Evolutionary conservation across 2,329 filamentous ascomycete species (phyloP).

Genomic region (Hymenoscyphus salicellus): DNA sequence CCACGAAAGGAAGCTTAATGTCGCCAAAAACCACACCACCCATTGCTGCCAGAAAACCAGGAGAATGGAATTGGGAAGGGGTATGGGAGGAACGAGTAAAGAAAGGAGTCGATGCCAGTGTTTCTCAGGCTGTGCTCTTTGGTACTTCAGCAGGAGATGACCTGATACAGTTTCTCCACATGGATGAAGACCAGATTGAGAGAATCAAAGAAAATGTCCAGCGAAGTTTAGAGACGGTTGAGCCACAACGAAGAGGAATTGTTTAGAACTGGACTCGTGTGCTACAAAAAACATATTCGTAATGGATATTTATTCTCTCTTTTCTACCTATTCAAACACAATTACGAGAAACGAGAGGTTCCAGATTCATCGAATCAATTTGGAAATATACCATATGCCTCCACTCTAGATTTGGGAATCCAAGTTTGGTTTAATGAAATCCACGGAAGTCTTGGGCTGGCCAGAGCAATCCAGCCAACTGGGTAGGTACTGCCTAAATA

Average conservation of each 20-base stretch:
- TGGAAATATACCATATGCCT: not conserved
- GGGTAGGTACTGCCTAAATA: not conserved
- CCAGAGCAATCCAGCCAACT: not conserved
- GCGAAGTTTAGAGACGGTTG: constrained; percentile 43
- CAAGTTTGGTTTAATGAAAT: not conserved
- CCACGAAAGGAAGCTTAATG: constrained; percentile 21
- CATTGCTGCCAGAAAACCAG: constrained; percentile 52
- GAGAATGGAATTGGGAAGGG: constrained; percentile 96
- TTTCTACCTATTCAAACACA: not conserved
- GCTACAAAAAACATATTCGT: constrained; percentile 26
- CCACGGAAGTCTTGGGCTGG: not conserved
- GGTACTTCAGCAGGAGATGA: constrained; percentile 66
- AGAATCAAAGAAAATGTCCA: constrained; percentile 57
- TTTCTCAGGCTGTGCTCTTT: constrained; percentile 77
- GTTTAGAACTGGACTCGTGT: constrained; percentile 14
- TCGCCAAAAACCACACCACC: constrained; percentile 23
- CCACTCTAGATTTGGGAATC: not conserved
- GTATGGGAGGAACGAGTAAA: constrained; percentile 91
- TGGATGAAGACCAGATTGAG: constrained; percentile 59
- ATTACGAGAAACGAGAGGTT: not conserved
- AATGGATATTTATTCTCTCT: not conserved
- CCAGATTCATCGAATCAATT: not conserved
- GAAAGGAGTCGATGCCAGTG: constrained; percentile 71
- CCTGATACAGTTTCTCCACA: constrained; percentile 64
- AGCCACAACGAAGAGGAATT: constrained; percentile 27